Conservation (phyloP, 2,329 filamentous ascomycete species). For the Didymella exigua region DNA sequence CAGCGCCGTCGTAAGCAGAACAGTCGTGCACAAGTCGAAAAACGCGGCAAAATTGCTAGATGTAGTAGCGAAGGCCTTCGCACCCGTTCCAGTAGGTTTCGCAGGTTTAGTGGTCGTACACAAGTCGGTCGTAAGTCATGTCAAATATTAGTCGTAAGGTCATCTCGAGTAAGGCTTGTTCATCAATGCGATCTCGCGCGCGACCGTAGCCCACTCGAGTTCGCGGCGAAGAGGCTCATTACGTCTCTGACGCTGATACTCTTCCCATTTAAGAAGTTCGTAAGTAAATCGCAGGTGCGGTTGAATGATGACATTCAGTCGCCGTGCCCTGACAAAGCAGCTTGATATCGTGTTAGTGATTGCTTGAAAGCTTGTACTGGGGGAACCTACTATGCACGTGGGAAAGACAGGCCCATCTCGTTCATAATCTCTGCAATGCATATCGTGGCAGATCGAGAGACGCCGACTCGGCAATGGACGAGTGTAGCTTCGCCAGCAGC, state of each 20-base stretch:
- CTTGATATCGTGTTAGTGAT: constrained; percentile 41
- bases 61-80: constrained; percentile 5
- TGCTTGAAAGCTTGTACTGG: not conserved
- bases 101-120: constrained; percentile 29
- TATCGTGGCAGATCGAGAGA: constrained; percentile 93
- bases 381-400: constrained; percentile 75
- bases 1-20: not conserved
- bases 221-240: constrained; percentile 69
- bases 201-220: constrained; percentile 87
- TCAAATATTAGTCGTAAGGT: constrained; percentile 21
- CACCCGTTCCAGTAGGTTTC: constrained; percentile 14
- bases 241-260: constrained; percentile 67
- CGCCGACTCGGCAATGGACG: constrained; percentile 94
- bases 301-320: constrained; percentile 97
- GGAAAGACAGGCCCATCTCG: constrained; percentile 77
- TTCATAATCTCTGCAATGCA: constrained; percentile 99
- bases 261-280: constrained; percentile 95
- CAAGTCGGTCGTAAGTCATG: constrained; percentile 30
- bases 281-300: constrained; percentile 92
- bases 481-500: constrained; percentile 80
- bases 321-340: constrained; percentile 89
- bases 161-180: constrained; percentile 88
- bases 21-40: not conserved
- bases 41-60: constrained; percentile 15
- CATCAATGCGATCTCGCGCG: constrained; percentile 91